phyloP scores from a whole-genome alignment of 2,329 filamentous ascomycete species.

The Phaeomoniella chlamydospora region DNA sequence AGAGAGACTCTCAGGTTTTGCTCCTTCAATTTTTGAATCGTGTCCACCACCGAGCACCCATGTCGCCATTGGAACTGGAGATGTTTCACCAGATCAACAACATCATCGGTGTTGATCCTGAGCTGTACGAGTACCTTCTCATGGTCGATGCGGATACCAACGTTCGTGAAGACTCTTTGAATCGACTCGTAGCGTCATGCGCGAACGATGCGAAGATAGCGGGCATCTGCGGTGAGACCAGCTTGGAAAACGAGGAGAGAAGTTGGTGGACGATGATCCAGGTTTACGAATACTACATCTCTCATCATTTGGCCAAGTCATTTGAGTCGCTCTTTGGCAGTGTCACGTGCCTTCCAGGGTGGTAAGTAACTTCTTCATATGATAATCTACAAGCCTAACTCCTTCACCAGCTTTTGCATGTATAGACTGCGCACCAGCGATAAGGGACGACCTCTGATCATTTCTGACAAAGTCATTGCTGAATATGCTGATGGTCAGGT shows the following conservation, averaged over 20 bases:
- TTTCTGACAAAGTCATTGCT: constrained; percentile 71
- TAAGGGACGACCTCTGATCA: constrained; percentile 86
- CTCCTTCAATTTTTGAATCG: constrained; percentile 97
- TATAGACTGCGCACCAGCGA: constrained; percentile 90
- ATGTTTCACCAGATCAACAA: constrained; percentile 99
- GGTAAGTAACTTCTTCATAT: constrained; percentile 48
- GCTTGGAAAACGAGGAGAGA: constrained; percentile 83
- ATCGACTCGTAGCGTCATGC: constrained; percentile 81
- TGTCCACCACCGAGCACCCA: constrained; percentile 83
- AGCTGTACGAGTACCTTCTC: constrained; percentile 90
- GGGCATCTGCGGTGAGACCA: constrained; percentile 94
- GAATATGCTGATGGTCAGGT: constrained; percentile 84
- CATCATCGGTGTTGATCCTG: constrained; percentile 93
- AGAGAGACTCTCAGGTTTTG: constrained; percentile 93
- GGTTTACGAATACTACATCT: constrained; percentile 99
- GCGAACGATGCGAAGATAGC: constrained; percentile 91
- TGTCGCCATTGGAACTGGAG: constrained; percentile 92
- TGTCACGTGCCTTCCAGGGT: constrained; percentile 97
- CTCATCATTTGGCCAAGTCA: constrained; percentile 88
- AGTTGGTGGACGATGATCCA: constrained; percentile 99
- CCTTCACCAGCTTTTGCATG: constrained; percentile 74
- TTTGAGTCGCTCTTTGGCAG: constrained; percentile 97
- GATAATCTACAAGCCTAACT: constrained; percentile 21
- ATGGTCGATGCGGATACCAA: constrained; percentile 98
- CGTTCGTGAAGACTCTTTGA: constrained; percentile 82